These are phyloP conservation scores for Harrya chromipes DNA, from an alignment of 768 basidiomycete genomes.

Conservation along the genomic window DNA sequence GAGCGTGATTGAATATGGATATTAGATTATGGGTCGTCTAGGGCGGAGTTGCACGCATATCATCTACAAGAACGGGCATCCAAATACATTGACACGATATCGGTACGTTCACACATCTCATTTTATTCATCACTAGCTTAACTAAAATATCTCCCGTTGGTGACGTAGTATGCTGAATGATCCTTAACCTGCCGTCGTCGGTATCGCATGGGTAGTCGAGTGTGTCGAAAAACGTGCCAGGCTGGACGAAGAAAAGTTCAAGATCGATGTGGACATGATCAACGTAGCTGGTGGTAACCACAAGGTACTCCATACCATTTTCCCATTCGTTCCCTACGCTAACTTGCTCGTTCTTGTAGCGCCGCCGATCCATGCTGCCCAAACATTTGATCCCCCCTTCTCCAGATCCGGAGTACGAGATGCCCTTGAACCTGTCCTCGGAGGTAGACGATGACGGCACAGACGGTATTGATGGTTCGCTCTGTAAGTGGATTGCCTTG, in stretches of 20 bases:
- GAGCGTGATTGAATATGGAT: background rate
- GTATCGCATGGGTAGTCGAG: conserved; percentile 87
- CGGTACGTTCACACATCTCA: conserved; percentile 40
- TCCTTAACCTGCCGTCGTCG: conserved; percentile 70
- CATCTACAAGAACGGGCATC: conserved; percentile 78
- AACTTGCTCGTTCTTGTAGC: conserved; percentile 37
- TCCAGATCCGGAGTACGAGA: conserved; percentile 11
- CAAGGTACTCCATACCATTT: conserved; percentile 47
- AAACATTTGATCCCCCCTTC: conserved; percentile 45
- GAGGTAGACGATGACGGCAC: conserved; percentile 29
- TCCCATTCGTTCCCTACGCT: background rate
- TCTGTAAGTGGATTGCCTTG: conserved; percentile 15
- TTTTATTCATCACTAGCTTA: background rate
- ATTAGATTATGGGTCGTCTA: conserved; percentile 59
- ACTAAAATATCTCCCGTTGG: background rate
- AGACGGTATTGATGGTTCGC: conserved; percentile 24
- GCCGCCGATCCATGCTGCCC: conserved; percentile 72
- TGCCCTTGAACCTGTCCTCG: conserved; percentile 18
- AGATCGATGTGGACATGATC: conserved; percentile 57
- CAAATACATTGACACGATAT: conserved; percentile 71
- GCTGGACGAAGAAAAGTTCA: conserved; percentile 63
- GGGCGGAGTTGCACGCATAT: conserved; percentile 79
- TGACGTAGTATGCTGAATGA: conserved; percentile 54
- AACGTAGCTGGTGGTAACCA: conserved; percentile 60
- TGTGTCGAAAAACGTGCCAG: conserved; percentile 67